Evolutionary conservation across 768 basidiomycete genomes (phyloP).

Genomic region (Termitomyces sp.): DNA sequence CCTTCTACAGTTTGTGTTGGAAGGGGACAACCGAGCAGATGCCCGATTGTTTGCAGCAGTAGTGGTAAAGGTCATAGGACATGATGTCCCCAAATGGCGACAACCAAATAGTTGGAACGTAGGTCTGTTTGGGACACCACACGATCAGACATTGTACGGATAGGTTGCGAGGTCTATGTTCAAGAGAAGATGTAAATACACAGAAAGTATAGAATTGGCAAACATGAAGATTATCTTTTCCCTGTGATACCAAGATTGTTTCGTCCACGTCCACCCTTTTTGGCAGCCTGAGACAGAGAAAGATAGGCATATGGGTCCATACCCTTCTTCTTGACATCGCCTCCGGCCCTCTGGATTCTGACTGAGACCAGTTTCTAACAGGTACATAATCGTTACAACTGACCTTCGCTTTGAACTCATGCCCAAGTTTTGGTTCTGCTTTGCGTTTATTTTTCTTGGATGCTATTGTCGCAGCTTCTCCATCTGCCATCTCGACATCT

Average conservation of each 20-base stretch:
- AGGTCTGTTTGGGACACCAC: constrained; percentile 69
- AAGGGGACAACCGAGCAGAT: constrained; percentile 79
- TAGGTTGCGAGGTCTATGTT: constrained; percentile 22
- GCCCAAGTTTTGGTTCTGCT: constrained; percentile 54
- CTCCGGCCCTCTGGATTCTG: constrained; percentile 76
- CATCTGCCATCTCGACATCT: constrained; percentile 78
- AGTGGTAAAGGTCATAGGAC: constrained; percentile 42
- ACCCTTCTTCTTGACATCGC: constrained; percentile 85
- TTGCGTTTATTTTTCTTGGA: constrained; percentile 55
- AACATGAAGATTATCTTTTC: constrained; percentile 42
- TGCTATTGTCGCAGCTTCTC: constrained; percentile 38
- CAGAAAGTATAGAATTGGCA: constrained; percentile 8
- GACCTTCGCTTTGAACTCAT: constrained; percentile 96
- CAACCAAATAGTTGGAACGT: constrained; percentile 66
- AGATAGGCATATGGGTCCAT: constrained; percentile 94
- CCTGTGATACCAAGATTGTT: constrained; percentile 55
- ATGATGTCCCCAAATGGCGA: constrained; percentile 44
- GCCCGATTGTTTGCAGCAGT: constrained; percentile 59
- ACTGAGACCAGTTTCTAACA: constrained; percentile 10
- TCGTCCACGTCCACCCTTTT: constrained; percentile 44
- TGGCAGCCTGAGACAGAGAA: constrained; percentile 77
- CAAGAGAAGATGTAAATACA: constrained; percentile 5
- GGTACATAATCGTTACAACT: constrained; percentile 19
- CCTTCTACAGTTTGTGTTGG: constrained; percentile 72
- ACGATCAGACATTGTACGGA: constrained; percentile 71